Conservation (phyloP, 257 asterid species). For the Marsdenia floribunda region DNA sequence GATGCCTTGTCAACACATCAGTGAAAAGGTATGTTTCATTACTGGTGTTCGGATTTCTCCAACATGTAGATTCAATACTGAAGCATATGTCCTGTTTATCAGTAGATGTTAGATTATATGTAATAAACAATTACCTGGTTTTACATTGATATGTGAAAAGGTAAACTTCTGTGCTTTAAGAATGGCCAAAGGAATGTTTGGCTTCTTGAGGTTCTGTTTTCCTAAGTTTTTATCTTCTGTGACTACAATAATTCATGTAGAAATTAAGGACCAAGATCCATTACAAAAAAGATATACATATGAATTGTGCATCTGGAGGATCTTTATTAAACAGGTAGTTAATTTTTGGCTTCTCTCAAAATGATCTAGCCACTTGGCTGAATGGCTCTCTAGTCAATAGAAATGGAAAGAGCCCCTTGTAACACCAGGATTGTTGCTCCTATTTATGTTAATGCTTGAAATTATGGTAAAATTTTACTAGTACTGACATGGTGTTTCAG, state of each 20-base stretch:
- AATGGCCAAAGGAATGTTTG: neutral
- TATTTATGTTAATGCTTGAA: neutral
- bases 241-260: neutral
- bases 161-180: neutral
- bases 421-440: neutral
- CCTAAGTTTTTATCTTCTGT: neutral
- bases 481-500: no score
- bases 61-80: neutral
- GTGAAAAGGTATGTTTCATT: constrained; percentile 58
- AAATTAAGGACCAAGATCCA: neutral
- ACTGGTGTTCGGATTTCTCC: constrained; percentile 6
- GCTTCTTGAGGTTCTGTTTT: neutral
- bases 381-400: neutral
- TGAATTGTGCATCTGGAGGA: neutral
- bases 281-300: neutral
- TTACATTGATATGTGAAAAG: neutral
- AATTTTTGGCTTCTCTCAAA: neutral
- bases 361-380: neutral
- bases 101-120: neutral
- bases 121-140: neutral
- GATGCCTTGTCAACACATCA: constrained; percentile 83
- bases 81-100: neutral
- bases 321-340: neutral
- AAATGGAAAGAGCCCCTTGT: neutral
- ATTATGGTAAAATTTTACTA: neutral